These are phyloP conservation scores for Tanacetum coccineum DNA, from an alignment of 129 eudicot species.

Conservation along the genomic window DNA sequence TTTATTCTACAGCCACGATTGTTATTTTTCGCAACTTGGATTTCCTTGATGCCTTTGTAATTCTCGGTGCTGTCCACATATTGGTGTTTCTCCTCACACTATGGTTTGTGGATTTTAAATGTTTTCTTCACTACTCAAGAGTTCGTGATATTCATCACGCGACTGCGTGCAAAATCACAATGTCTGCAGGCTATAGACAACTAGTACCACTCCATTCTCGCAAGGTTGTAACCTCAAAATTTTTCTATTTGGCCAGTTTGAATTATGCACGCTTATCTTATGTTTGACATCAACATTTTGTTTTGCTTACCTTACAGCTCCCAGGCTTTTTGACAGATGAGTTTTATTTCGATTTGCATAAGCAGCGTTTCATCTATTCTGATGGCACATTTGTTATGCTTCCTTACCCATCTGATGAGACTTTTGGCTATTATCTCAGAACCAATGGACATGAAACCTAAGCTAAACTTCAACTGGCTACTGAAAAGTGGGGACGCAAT, in stretches of 20 bases:
- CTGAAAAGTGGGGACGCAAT: constrained; percentile 97
- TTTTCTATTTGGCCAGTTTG: not conserved
- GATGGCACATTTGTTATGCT: constrained; percentile 77
- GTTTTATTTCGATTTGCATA: constrained; percentile 85
- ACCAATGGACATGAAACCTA: constrained; percentile 91
- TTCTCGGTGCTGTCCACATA: constrained; percentile 57
- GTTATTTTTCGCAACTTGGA: constrained; percentile 60
- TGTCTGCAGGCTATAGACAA: constrained; percentile 83
- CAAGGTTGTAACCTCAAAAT: constrained; percentile 44
- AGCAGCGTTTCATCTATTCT: constrained; percentile 84
- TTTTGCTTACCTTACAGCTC: constrained; percentile 35
- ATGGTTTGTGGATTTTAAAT: constrained; percentile 90
- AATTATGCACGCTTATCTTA: constrained; percentile 11
- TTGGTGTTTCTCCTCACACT: constrained; percentile 79
- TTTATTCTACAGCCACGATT: constrained; percentile 54
- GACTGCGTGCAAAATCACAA: constrained; percentile 86
- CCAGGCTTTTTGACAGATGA: constrained; percentile 65
- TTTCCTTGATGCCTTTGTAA: constrained; percentile 54
- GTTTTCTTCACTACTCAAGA: constrained; percentile 72
- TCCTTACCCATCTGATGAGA: constrained; percentile 91
- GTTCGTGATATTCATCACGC: constrained; percentile 73
- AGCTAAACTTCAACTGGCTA: constrained; percentile 77
- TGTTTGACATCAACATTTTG: constrained; percentile 9
- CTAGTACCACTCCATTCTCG: constrained; percentile 80
- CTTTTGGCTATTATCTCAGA: constrained; percentile 82